Conservation (phyloP, 805 yeast genomes). For the Zygosaccharomyces rouxii region DNA sequence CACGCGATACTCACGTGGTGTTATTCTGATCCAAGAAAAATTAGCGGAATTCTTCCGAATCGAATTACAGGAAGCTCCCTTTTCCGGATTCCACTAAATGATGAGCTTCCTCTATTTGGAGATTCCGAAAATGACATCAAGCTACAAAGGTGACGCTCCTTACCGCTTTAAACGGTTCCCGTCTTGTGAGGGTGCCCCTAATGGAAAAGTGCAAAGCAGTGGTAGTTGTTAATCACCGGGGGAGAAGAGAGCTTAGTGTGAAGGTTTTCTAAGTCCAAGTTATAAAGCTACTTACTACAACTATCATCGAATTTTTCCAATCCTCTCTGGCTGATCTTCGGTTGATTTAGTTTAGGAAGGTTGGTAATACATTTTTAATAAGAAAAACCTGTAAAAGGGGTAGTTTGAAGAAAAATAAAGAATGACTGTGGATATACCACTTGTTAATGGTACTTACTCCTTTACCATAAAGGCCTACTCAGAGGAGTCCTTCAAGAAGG, state of each 20-base stretch:
- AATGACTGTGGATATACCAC: constrained; percentile 23
- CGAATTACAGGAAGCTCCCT: not conserved
- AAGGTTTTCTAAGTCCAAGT: not conserved
- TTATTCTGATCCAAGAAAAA: not conserved
- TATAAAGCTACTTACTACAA: not conserved
- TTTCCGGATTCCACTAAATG: constrained; percentile 1
- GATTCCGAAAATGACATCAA: constrained; percentile 1
- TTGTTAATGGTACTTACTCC: constrained; percentile 51
- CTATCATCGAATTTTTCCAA: not conserved
- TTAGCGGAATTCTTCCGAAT: not conserved
- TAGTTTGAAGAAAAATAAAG: not conserved
- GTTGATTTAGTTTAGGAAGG: constrained; percentile 19
- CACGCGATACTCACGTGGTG: not conserved
- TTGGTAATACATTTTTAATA: constrained; percentile 9
- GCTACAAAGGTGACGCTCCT: constrained; percentile 5
- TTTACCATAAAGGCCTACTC: constrained; percentile 50
- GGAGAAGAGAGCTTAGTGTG: not conserved
- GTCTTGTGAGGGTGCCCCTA: constrained; percentile 6
- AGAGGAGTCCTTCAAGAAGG: constrained; percentile 39
- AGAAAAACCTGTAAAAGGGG: not conserved
- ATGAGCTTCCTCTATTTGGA: constrained; percentile 1
- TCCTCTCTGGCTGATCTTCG: not conserved
- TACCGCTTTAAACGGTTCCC: constrained; percentile 1
- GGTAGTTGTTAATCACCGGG: constrained; percentile 1
- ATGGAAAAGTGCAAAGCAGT: constrained; percentile 2